These are phyloP conservation scores for Phytopythium kandeliae DNA, from an alignment of 352 stramenopile genomes.

Conservation along the genomic window DNA sequence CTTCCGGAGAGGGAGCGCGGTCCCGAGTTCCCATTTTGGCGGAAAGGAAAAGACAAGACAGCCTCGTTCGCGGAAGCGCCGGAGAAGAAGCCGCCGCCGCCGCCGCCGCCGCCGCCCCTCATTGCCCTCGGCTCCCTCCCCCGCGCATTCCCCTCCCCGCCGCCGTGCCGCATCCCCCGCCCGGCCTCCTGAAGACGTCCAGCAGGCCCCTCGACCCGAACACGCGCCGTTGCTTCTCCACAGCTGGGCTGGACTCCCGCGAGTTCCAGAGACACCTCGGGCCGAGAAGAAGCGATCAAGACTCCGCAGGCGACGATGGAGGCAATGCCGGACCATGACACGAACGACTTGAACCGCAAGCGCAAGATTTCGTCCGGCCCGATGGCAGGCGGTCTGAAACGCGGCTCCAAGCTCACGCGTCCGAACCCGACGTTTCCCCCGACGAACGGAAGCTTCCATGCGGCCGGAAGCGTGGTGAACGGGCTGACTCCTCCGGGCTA, in stretches of 20 bases:
- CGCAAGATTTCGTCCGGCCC: constrained; percentile 59
- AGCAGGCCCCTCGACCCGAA: too few relatives aligned
- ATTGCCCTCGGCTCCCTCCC: neutral
- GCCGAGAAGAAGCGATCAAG: too few relatives aligned
- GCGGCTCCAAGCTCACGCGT: constrained; percentile 46
- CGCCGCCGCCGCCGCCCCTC: too few relatives aligned
- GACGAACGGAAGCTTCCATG: constrained; percentile 4
- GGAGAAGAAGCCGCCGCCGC: constrained; percentile 1
- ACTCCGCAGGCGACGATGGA: constrained; percentile 5
- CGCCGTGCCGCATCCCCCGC: too few relatives aligned
- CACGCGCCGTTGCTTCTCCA: too few relatives aligned
- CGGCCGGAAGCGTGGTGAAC: constrained; percentile 19
- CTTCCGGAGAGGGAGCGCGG: too few relatives aligned
- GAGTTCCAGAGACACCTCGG: too few relatives aligned
- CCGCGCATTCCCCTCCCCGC: neutral
- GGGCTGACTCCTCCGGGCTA: constrained; percentile 27
- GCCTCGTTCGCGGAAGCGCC: constrained; percentile 1
- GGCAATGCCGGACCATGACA: constrained; percentile 19
- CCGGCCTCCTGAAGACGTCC: too few relatives aligned
- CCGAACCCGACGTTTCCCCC: constrained; percentile 13
- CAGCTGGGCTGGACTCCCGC: too few relatives aligned
- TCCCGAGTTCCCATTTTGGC: constrained; percentile 4
- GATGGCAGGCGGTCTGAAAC: constrained; percentile 31
- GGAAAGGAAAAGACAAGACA: constrained; percentile 3
- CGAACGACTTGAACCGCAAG: constrained; percentile 52